phyloP scores from a whole-genome alignment of 2,329 filamentous ascomycete species.

The Endocalyx cinctus region DNA sequence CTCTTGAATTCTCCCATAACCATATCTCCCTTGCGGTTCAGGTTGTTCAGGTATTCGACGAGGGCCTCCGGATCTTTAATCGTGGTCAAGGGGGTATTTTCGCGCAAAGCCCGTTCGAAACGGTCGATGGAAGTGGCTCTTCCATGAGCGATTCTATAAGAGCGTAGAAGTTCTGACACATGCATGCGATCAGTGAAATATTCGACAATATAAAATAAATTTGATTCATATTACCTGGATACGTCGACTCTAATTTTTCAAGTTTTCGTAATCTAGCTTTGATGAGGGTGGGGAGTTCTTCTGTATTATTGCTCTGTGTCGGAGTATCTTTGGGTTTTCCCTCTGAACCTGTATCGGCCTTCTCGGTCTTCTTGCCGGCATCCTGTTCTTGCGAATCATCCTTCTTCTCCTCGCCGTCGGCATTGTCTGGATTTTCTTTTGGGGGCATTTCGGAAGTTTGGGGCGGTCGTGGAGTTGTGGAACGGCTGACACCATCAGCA shows the following conservation, averaged over 20 bases:
- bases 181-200: slow-evolving; percentile 5
- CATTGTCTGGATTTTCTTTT: too few species aligned
- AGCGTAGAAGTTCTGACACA: slow-evolving; percentile 71
- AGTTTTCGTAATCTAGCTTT: slow-evolving; percentile 73
- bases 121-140: slow-evolving; percentile 84
- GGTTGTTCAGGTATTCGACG: slow-evolving; percentile 83
- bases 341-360: slow-evolving; percentile 5
- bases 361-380: slow-evolving; percentile 8
- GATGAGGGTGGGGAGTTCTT: slow-evolving; percentile 69
- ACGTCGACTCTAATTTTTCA: slow-evolving; percentile 85
- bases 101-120: slow-evolving; percentile 85
- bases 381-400: slow-evolving; percentile 13
- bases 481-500: slow-evolving; percentile 62
- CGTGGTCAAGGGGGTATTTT: slow-evolving; percentile 86
- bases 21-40: slow-evolving; percentile 85
- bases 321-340: slow-evolving; percentile 18
- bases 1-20: slow-evolving; percentile 89
- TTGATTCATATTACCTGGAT: slow-evolving; percentile 63
- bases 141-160: slow-evolving; percentile 86
- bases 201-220: too few species aligned
- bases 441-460: too few species aligned
- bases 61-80: slow-evolving; percentile 81
- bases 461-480: slow-evolving; percentile 43
- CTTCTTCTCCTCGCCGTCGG: slow-evolving; percentile 15
- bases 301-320: slow-evolving; percentile 18